Evolutionary conservation across 2,329 filamentous ascomycete species (phyloP).

Genomic region (Calcarisporium arbuscula): DNA sequence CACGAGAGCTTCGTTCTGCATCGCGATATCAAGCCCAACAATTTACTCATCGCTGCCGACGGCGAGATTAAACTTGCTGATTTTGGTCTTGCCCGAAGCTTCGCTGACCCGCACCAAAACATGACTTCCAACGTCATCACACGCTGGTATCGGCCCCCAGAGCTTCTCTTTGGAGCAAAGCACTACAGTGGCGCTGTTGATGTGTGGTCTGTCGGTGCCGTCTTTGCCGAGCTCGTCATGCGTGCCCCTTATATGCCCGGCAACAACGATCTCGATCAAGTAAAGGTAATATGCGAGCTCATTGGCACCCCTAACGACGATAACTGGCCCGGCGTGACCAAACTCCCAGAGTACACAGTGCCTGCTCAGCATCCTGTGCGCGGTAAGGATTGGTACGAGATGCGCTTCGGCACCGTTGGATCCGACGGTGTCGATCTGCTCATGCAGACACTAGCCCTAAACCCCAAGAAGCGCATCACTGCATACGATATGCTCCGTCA

Average conservation of each 20-base stretch:
- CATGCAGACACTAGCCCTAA: constrained; percentile 75
- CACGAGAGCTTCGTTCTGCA: constrained; percentile 92
- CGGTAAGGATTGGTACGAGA: constrained; percentile 65
- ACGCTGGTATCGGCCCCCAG: constrained; percentile 91
- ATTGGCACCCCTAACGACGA: constrained; percentile 90
- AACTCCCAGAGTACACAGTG: constrained; percentile 73
- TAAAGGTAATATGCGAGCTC: constrained; percentile 74
- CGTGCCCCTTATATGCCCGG: constrained; percentile 79
- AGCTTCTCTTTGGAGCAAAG: constrained; percentile 83
- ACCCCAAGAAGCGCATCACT: constrained; percentile 78
- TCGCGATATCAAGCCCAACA: constrained; percentile 98
- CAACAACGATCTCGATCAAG: constrained; percentile 79
- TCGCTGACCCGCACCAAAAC: constrained; percentile 76
- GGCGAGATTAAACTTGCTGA: constrained; percentile 94
- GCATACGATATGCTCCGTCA: constrained; percentile 75
- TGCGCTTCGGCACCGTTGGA: constrained; percentile 74
- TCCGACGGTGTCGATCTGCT: constrained; percentile 80
- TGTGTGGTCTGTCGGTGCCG: constrained; percentile 86
- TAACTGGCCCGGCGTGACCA: constrained; percentile 88
- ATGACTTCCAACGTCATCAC: constrained; percentile 98
- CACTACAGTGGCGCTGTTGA: constrained; percentile 91
- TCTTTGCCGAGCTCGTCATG: constrained; percentile 86
- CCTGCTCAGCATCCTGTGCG: constrained; percentile 56
- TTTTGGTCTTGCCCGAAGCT: constrained; percentile 88
- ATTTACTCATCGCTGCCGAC: constrained; percentile 86